These are phyloP conservation scores for Mycena olivaceomarginata DNA, from an alignment of 768 basidiomycete genomes.

Conservation along the genomic window DNA sequence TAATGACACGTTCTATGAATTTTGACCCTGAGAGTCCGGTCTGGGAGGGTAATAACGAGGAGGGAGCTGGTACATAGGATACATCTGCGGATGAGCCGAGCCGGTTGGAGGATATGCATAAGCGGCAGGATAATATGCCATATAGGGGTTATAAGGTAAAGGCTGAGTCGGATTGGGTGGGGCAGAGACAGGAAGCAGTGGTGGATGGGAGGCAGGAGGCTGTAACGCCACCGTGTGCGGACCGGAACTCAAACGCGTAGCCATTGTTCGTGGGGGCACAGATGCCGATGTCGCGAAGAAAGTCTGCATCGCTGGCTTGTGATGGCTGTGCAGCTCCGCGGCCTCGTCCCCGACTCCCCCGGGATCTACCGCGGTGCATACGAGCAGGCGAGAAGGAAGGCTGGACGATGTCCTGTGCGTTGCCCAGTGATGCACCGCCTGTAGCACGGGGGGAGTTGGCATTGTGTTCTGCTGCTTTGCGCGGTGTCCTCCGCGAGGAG, in stretches of 20 bases:
- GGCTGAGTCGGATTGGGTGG: not conserved
- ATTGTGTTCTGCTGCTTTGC: not conserved
- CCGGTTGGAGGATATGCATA: not conserved
- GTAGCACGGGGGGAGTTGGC: not conserved
- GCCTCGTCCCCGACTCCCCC: not conserved
- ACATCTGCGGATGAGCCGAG: not conserved
- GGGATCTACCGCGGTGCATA: not conserved
- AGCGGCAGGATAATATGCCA: not conserved
- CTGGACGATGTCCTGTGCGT: not conserved
- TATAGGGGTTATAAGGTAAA: not conserved
- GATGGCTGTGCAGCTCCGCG: not conserved
- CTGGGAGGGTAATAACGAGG: slow-evolving; percentile 18
- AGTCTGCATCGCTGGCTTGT: not conserved
- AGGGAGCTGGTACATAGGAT: slow-evolving; percentile 14
- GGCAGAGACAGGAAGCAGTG: not conserved
- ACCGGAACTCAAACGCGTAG: not conserved
- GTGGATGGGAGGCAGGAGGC: not conserved
- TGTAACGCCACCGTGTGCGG: not conserved
- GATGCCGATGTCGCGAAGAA: not conserved
- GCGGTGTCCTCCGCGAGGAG: not conserved
- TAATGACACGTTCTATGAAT: not conserved
- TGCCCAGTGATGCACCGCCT: not conserved
- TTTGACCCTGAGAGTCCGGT: not conserved
- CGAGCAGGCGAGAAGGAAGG: slow-evolving; percentile 11
- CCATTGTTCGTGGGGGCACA: slow-evolving; percentile 4